Base-by-base conservation (phyloP, 306 rosid species). In the Malus fusca region DNA sequence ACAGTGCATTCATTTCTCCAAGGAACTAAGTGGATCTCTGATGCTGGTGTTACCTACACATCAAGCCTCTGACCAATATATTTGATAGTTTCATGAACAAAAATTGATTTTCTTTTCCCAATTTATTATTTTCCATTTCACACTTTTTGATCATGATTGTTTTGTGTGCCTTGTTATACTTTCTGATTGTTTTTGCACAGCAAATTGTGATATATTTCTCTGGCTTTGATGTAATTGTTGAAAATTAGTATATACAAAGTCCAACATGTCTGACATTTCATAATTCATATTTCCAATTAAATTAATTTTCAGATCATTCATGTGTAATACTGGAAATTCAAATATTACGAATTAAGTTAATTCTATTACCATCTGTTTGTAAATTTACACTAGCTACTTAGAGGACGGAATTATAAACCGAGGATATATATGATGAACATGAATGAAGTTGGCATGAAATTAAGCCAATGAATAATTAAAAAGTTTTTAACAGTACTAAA, bases 1-100 rank as follows among this genome's bases (percentile, higher is more conserved):
- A 79, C 92, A 0, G 96, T 89, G 4, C 75, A 82, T 15, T 37
- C 88, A 3, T 85, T 91, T 74, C 79, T 93, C 31, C 61, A 81
- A 11, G 98, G 96, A 10, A 75, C 66, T 2, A 69, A 42, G 42
- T 93, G 96, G 98, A 85, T 93, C 74, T 70, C 84, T 0, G 79
- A 66, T 11, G 80, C 87, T 0, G 81, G 77, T 51, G 83, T 84
- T 25, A 76, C 96, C 4, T 75, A 62, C 78, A 83, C 83, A 31
- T 25, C 84, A 2, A 48, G 72, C 28, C 59, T 89, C 15, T 89
- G 85, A 90, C 26, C 68, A 53, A 14, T 40, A 25, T 3, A 46
- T 58, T 80, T 31, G 14, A 51, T 35, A 46, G 13, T 17, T 30
- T 8, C 30, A 12, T 64, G 31, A 8, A 9, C 26, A 3, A 43